Percentiles rank a stretch among this genome's conserved stretches.
Evolutionary conservation across 1,284 basidiomycete species (phyloP).

Genomic region (Moesziomyces aphidis): DNA sequence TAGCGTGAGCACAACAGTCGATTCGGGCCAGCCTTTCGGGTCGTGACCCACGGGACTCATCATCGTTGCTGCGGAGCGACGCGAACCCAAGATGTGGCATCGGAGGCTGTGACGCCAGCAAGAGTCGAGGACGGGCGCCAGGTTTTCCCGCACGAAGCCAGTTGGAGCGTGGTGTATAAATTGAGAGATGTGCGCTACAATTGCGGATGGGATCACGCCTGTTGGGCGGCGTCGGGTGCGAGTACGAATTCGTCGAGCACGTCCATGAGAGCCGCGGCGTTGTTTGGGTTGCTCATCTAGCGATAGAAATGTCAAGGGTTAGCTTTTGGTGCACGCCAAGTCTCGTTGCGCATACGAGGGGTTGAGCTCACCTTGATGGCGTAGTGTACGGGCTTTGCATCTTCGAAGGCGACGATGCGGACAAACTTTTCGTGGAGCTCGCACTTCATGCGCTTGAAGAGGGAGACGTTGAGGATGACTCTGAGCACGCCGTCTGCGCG

Average conservation of each 20-base stretch:
- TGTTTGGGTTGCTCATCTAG: conserved; percentile 49
- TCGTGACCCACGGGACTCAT: too few relatives aligned
- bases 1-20: too few relatives aligned
- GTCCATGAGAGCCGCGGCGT: conserved; percentile 49
- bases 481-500: conserved; percentile 90
- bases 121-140: too few relatives aligned
- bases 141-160: too few relatives aligned
- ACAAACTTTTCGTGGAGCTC: conserved; percentile 74
- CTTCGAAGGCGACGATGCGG: conserved; percentile 62
- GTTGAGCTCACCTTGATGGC: conserved; percentile 57
- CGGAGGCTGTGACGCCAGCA: too few relatives aligned
- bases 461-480: conserved; percentile 83
- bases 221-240: conserved; percentile 11
- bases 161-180: too few relatives aligned
- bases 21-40: too few relatives aligned
- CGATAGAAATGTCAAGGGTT: neutral
- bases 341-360: neutral
- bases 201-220: conserved; percentile 7
- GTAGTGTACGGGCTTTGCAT: conserved; percentile 58
- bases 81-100: too few relatives aligned
- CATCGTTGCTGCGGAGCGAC: too few relatives aligned
- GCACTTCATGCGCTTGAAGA: conserved; percentile 88
- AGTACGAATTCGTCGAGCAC: conserved; percentile 40
- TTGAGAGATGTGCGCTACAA: too few relatives aligned
- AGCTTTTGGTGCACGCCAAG: neutral